phyloP scores from a whole-genome alignment of 2,329 filamentous ascomycete genomes.

The Aphanoascus verrucosus region DNA sequence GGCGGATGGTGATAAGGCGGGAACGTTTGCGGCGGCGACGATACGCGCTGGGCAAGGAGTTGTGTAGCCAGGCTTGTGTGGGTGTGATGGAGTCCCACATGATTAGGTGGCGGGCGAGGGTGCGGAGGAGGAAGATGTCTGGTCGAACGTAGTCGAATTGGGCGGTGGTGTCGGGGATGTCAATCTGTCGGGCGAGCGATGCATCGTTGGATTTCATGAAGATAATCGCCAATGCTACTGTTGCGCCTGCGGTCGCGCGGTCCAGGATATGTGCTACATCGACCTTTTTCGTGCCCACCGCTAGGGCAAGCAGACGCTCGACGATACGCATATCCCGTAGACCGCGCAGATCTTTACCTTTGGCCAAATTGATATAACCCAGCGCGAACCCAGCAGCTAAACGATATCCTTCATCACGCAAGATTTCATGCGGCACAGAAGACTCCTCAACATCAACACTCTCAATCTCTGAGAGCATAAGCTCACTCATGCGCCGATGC shows the following conservation, averaged over 20 bases:
- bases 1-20: slow-evolving; percentile 48
- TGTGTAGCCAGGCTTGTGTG: slow-evolving; percentile 61
- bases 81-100: slow-evolving; percentile 79
- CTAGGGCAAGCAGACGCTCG: slow-evolving; percentile 73
- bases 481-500: slow-evolving; percentile 95
- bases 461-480: slow-evolving; percentile 96
- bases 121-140: slow-evolving; percentile 81
- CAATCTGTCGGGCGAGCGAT: slow-evolving; percentile 78
- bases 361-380: slow-evolving; percentile 87
- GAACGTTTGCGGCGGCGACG: slow-evolving; percentile 50
- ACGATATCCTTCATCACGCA: slow-evolving; percentile 92
- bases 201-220: slow-evolving; percentile 95
- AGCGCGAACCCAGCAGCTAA: slow-evolving; percentile 87
- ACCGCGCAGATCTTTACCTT: slow-evolving; percentile 75
- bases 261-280: slow-evolving; percentile 88
- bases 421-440: slow-evolving; percentile 55
- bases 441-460: slow-evolving; percentile 70
- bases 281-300: slow-evolving; percentile 80
- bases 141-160: slow-evolving; percentile 95
- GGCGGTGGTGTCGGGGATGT: slow-evolving; percentile 77
- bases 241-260: slow-evolving; percentile 83
- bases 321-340: slow-evolving; percentile 89
- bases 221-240: slow-evolving; percentile 78
- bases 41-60: slow-evolving; percentile 62
- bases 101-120: slow-evolving; percentile 79